Conservation (phyloP, 2,329 filamentous ascomycete genomes). For the Penicillium brevicompactum region DNA sequence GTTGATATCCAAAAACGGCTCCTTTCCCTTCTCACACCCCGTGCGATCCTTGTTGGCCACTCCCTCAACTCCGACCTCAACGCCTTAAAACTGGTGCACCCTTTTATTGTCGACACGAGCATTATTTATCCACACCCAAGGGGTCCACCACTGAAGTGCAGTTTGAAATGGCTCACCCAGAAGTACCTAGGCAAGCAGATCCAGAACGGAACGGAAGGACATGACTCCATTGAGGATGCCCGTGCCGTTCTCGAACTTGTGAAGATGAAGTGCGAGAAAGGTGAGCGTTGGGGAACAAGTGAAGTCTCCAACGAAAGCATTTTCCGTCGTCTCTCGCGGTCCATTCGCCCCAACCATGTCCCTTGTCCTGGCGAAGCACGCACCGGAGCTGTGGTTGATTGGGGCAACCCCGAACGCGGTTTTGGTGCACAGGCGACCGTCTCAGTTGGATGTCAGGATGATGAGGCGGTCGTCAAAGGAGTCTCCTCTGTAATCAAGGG, state of each 20-base stretch:
- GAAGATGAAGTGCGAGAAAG: slow-evolving; percentile 94
- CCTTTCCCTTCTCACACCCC: slow-evolving; percentile 63
- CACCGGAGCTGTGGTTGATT: slow-evolving; percentile 73
- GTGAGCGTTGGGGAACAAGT: slow-evolving; percentile 78
- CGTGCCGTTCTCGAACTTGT: slow-evolving; percentile 88
- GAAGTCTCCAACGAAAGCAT: slow-evolving; percentile 83
- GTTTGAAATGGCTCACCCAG: slow-evolving; percentile 83
- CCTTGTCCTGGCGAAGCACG: slow-evolving; percentile 30
- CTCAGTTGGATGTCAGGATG: slow-evolving; percentile 58
- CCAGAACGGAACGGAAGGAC: slow-evolving; percentile 76
- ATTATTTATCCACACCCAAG: slow-evolving; percentile 88
- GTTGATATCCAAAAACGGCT: slow-evolving; percentile 79
- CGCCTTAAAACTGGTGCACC: slow-evolving; percentile 83
- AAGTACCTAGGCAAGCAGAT: slow-evolving; percentile 87
- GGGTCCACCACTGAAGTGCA: slow-evolving; percentile 85
- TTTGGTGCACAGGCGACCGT: slow-evolving; percentile 60
- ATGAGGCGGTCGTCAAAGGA: slow-evolving; percentile 60
- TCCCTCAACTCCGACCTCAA: slow-evolving; percentile 62
- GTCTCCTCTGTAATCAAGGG: slow-evolving; percentile 56
- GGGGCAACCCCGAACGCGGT: slow-evolving; percentile 74
- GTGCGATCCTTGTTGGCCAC: slow-evolving; percentile 50
- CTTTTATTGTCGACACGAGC: slow-evolving; percentile 90
- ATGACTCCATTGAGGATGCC: slow-evolving; percentile 92
- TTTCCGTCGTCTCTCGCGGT: slow-evolving; percentile 75
- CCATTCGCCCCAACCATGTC: slow-evolving; percentile 47